Percentiles rank a stretch among this genome's conserved stretches.
phyloP scores from a whole-genome alignment of 2,329 filamentous ascomycete species.

The Akanthomyces muscarius region DNA sequence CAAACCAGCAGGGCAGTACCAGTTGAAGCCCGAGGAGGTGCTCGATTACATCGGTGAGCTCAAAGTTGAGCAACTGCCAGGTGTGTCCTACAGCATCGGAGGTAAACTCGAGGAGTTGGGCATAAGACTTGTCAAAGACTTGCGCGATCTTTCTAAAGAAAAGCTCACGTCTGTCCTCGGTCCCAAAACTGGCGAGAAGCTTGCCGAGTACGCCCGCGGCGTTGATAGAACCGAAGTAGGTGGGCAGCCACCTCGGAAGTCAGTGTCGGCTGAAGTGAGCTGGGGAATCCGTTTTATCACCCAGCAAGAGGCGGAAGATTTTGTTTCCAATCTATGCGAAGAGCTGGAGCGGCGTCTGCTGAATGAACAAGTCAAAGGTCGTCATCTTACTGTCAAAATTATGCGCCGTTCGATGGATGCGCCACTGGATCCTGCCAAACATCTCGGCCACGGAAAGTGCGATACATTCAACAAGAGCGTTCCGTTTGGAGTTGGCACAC shows the following conservation, averaged over 20 bases:
- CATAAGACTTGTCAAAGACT: slow-evolving; percentile 76
- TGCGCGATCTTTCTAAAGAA: slow-evolving; percentile 73
- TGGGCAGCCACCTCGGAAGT: slow-evolving; percentile 81
- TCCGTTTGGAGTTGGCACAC: slow-evolving; percentile 78
- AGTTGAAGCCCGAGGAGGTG: slow-evolving; percentile 77
- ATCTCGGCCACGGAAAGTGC: slow-evolving; percentile 91
- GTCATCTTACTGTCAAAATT: slow-evolving; percentile 87
- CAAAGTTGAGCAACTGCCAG: slow-evolving; percentile 76
- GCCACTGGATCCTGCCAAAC: slow-evolving; percentile 85
- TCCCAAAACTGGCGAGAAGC: slow-evolving; percentile 85
- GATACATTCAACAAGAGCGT: slow-evolving; percentile 90
- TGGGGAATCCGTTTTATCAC: slow-evolving; percentile 96
- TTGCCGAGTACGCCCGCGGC: slow-evolving; percentile 86
- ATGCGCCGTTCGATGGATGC: slow-evolving; percentile 86
- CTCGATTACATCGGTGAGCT: slow-evolving; percentile 73
- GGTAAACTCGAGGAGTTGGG: slow-evolving; percentile 85
- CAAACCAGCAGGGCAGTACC: slow-evolving; percentile 90
- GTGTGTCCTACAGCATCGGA: slow-evolving; percentile 86
- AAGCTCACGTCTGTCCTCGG: slow-evolving; percentile 69
- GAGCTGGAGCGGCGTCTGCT: slow-evolving; percentile 78
- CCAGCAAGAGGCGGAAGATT: slow-evolving; percentile 90
- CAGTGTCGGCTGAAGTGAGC: slow-evolving; percentile 93
- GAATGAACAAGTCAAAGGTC: slow-evolving; percentile 81
- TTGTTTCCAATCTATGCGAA: slow-evolving; percentile 76
- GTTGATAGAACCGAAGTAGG: slow-evolving; percentile 85